Base-by-base conservation (phyloP, 371 early-diverging fungal species). In the Nosema muscidifuracis region DNA sequence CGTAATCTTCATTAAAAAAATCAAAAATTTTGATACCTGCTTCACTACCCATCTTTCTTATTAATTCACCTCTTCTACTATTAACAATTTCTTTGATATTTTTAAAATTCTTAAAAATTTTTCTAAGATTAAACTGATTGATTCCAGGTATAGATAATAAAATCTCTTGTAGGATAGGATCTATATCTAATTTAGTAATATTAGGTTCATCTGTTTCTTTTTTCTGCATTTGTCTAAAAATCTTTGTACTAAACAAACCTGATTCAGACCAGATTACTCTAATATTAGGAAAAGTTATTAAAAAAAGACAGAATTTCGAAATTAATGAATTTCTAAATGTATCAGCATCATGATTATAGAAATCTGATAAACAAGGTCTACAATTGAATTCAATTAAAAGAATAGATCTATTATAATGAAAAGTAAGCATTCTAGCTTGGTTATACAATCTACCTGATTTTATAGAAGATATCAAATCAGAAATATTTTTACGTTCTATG, bases 341-440 rank as follows among this genome's bases (percentile, higher is more conserved):
- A 47, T 22, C 67, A 36, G 36, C 33, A 13, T 65, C 42, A 12
- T 76, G 66, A 56, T 67, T 33, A 71, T 84, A 84, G 78, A 85
- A 85, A 61, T 91, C 78, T 36, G 88, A 86, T 73, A 92, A 91
- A 16, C 90, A 86, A 71, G 88, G 89, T 75, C 86, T 86, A 73
- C 87, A 83, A 60, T 92, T 91, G 83, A 95, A 94, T 78, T 97
- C 97, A 60, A 97, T 89, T 68, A 97, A 80, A 30, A 97, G 80
- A 13, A 91, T 86, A 0, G 92, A 90, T 1, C 78, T 84, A 26
- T 82, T 80, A 80, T 95, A 95, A 76, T 90, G 86, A 9, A 83
- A 77, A 36, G 84, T 85, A 93, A 97, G 92, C n/a, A 88, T 87
- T 69, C 90, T 90, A 55, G 87, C 88, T 81, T 97, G 96, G 16